Conservation (phyloP, 148 eudicot genomes). For the Vaccinium darrowii region DNA sequence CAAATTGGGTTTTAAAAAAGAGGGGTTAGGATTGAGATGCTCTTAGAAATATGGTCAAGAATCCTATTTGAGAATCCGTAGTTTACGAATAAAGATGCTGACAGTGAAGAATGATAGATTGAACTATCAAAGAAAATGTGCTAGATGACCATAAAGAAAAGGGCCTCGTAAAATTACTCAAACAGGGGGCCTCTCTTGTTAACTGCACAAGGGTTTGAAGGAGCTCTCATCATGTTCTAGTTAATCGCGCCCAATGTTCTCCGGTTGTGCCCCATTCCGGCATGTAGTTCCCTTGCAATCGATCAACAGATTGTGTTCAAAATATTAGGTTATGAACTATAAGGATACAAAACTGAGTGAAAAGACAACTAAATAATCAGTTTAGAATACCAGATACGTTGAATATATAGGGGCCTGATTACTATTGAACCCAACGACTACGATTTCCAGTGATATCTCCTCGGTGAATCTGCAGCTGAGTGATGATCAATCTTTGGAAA, state of each 20-base stretch:
- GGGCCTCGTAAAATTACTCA: conserved; percentile 40
- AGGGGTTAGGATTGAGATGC: too few relatives aligned
- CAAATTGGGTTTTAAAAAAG: too few relatives aligned
- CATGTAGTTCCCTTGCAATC: conserved; percentile 33
- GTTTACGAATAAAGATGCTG: conserved; percentile 31
- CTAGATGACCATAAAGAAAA: not conserved
- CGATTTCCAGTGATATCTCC: conserved; percentile 42
- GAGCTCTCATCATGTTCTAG: conserved; percentile 48
- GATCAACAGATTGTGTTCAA: not conserved
- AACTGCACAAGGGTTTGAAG: conserved; percentile 36
- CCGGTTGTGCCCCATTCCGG: conserved; percentile 50
- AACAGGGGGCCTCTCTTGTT: conserved; percentile 45
- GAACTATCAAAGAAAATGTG: not conserved
- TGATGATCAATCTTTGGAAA: too few relatives aligned
- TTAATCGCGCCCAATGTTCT: conserved; percentile 63
- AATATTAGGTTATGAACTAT: conserved; percentile 23
- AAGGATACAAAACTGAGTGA: not conserved
- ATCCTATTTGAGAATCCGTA: conserved; percentile 21
- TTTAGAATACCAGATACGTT: conserved; percentile 38
- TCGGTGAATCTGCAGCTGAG: too few relatives aligned
- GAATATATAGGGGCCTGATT: conserved; percentile 37
- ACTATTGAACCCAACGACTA: conserved; percentile 18
- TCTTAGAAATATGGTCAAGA: too few relatives aligned
- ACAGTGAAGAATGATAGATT: not conserved
- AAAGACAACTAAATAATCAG: not conserved